phyloP scores from a whole-genome alignment of 2,329 filamentous ascomycete genomes.

The Trichophyton simii region DNA sequence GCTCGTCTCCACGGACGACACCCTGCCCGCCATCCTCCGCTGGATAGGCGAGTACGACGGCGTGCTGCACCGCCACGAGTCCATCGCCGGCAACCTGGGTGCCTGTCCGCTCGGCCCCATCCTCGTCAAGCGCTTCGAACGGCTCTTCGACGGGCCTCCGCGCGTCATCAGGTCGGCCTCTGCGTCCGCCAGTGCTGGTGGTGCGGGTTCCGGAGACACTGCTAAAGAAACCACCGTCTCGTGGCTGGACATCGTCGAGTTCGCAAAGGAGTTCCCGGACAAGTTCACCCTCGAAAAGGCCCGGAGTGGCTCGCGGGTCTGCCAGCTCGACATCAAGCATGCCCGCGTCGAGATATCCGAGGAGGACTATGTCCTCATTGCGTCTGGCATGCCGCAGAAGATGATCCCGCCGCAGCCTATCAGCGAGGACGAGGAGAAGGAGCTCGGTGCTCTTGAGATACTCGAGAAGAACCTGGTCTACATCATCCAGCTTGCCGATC shows the following conservation, averaged over 20 bases:
- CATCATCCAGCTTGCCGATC: slow-evolving; percentile 69
- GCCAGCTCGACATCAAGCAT: slow-evolving; percentile 72
- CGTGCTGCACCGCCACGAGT: slow-evolving; percentile 73
- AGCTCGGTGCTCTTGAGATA: slow-evolving; percentile 72
- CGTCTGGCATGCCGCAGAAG: slow-evolving; percentile 69
- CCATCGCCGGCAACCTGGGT: slow-evolving; percentile 71
- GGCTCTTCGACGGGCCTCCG: slow-evolving; percentile 71
- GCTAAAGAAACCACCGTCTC: slow-evolving; percentile 49
- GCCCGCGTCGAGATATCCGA: slow-evolving; percentile 73
- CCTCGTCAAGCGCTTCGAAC: slow-evolving; percentile 72
- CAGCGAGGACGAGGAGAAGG: slow-evolving; percentile 74
- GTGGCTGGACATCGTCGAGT: slow-evolving; percentile 78
- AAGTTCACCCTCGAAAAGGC: slow-evolving; percentile 63
- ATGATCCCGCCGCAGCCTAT: slow-evolving; percentile 70
- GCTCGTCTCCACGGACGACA: slow-evolving; percentile 52
- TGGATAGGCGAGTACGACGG: slow-evolving; percentile 73
- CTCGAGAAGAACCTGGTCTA: slow-evolving; percentile 64
- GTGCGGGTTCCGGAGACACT: no score
- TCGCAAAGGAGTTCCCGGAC: slow-evolving; percentile 64
- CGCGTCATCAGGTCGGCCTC: slow-evolving; percentile 44
- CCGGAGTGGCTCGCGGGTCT: slow-evolving; percentile 56
- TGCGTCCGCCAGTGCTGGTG: no score
- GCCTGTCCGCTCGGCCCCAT: slow-evolving; percentile 72
- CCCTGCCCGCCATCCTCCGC: slow-evolving; percentile 58
- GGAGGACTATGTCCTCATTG: slow-evolving; percentile 75